A percentile compares a stretch with the other conserved stretches of the same genome.
These are phyloP conservation scores for Lasiodiplodia citricola DNA, from an alignment of 2,329 filamentous ascomycete species.

Conservation along the genomic window DNA sequence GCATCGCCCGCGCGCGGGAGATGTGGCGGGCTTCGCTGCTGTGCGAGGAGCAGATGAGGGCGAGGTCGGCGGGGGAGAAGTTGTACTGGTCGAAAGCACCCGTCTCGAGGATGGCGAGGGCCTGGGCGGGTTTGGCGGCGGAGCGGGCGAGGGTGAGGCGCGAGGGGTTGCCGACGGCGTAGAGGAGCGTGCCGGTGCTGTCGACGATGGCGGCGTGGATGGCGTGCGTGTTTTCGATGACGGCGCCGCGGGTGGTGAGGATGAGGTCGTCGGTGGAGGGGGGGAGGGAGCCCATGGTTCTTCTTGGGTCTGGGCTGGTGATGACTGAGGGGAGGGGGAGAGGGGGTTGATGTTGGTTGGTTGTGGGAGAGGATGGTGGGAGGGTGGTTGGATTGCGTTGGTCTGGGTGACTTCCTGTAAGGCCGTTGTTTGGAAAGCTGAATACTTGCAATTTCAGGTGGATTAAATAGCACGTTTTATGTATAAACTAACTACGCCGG, in stretches of 20 bases:
- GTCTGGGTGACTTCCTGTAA: too few species aligned
- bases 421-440: too few species aligned
- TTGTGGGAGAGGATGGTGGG: too few species aligned
- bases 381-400: too few species aligned
- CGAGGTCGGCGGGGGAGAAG: slow-evolving; percentile 51
- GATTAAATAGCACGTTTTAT: too few species aligned
- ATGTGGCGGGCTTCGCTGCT: slow-evolving; percentile 52
- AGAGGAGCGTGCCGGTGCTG: slow-evolving; percentile 44
- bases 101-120: slow-evolving; percentile 52
- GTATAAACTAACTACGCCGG: too few species aligned
- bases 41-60: slow-evolving; percentile 56
- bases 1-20: slow-evolving; percentile 45
- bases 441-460: too few species aligned
- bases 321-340: too few species aligned
- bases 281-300: neutral
- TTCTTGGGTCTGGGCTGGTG: neutral
- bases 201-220: slow-evolving; percentile 44
- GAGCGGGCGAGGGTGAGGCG: slow-evolving; percentile 53
- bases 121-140: slow-evolving; percentile 54
- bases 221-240: slow-evolving; percentile 35
- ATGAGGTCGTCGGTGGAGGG: neutral
- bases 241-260: slow-evolving; percentile 5
- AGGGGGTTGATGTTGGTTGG: too few species aligned
- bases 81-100: slow-evolving; percentile 42
- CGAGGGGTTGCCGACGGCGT: slow-evolving; percentile 47